phyloP scores from a whole-genome alignment of 169 alveolate species.

The Plasmodium cynomolgi region DNA sequence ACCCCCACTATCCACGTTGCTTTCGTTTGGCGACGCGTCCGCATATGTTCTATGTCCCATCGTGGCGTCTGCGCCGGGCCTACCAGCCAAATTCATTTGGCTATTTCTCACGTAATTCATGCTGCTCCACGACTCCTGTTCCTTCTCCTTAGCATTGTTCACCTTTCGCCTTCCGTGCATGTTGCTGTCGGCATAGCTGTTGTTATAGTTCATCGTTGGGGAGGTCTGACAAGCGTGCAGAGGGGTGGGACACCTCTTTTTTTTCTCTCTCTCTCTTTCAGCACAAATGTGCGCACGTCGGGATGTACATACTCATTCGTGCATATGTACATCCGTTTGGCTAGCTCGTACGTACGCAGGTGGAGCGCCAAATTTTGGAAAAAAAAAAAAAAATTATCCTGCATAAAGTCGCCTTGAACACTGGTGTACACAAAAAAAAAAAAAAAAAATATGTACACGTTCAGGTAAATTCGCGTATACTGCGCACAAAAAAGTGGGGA shows the following conservation, averaged over 20 bases:
- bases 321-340: neutral
- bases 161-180: constrained; percentile 51
- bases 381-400: no score
- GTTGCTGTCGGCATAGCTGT: constrained; percentile 14
- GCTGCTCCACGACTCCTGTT: constrained; percentile 11
- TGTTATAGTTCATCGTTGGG: constrained; percentile 45
- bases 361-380: neutral
- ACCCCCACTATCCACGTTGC: neutral
- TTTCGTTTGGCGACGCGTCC: neutral
- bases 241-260: neutral
- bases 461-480: neutral
- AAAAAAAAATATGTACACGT: neutral
- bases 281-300: neutral
- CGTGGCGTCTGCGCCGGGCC: neutral
- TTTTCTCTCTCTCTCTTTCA: neutral
- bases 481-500: neutral
- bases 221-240: neutral
- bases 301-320: neutral
- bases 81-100: constrained; percentile 6
- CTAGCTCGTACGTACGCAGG: neutral
- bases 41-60: neutral
- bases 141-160: constrained; percentile 29
- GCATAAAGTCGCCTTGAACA: neutral
- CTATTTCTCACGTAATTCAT: constrained; percentile 10
- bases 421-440: neutral